Base-by-base conservation (phyloP, 2,329 filamentous ascomycete species). In the Botrytis pseudocinerea region DNA sequence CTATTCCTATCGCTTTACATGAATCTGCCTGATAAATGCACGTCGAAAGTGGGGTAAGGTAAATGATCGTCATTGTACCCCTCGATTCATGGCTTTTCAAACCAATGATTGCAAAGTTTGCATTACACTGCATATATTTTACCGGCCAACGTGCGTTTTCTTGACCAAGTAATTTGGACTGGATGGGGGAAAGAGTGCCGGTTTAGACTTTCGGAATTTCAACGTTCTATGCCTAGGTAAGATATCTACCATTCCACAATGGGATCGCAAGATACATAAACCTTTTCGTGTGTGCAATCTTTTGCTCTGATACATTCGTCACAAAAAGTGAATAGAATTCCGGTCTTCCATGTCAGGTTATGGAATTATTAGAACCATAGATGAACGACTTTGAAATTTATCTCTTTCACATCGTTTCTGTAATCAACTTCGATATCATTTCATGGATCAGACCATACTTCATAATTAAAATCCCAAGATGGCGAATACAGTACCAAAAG, bases 1-100 rank as follows among this genome's bases (percentile, higher is more conserved):
- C n/a, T 28, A 57, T 28, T 69, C 25, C 20, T 51, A 35, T 28
- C 32, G 16, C 44, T n/a, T 38, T 48, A 14, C 14, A n/a, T 25
- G n/a, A 32, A 59, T 28, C n/a, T 22, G 28, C 32, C 46, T 18
- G 28, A 16, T 28, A 16, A 46, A 40, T n/a, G 22, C 42, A 60
- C 48, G 32, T 68, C 25, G 42, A 65, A 51, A 72, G 62, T 40
- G 70, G 70, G 61, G 69, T 70, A 63, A 32, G 48, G 18, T 51
- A 42, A 60, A 5, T 60, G 60, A 66, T 66, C 38, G 57, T 59
- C 70, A 28, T 18, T 59, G 48, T 42, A 40, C 40, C 62, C 62
- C 62, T 72, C 35, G 44, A 72, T 68, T 40, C 0, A 40, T 48
- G 35, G 25, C 46, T n/a, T 18, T 32, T 16, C 25, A 60, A 8